Percentiles rank a stretch among this genome's conserved stretches.
Conservation (phyloP, 352 stramenopile species). For the Paralagenidium karlingii region DNA sequence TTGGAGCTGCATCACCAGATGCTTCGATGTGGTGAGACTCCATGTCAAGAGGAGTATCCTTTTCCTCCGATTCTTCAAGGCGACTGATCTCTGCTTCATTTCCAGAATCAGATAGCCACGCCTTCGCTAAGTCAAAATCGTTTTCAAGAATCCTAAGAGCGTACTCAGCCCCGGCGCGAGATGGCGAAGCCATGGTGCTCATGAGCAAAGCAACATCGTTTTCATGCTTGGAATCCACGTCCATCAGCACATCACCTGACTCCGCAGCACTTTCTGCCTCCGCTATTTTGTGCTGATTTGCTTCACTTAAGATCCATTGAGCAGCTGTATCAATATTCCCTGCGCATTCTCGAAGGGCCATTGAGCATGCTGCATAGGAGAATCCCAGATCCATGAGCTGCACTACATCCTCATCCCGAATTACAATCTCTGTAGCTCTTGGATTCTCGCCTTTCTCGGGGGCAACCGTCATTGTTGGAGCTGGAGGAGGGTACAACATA, state of each 20-base stretch:
- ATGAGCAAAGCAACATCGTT: slow-evolving; percentile 62
- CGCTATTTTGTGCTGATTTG: slow-evolving; percentile 58
- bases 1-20: too few relatives aligned
- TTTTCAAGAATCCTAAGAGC: slow-evolving; percentile 49
- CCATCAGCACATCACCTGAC: slow-evolving; percentile 34
- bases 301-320: slow-evolving; percentile 73
- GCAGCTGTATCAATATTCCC: slow-evolving; percentile 62
- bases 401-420: slow-evolving; percentile 73
- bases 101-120: slow-evolving; percentile 40
- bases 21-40: slow-evolving; percentile 34
- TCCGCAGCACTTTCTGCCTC: slow-evolving; percentile 39
- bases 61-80: slow-evolving; percentile 13
- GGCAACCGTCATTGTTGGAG: slow-evolving; percentile 12
- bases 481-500: slow-evolving; percentile 28
- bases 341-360: slow-evolving; percentile 52
- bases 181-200: slow-evolving; percentile 37
- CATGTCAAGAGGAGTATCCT: slow-evolving; percentile 14
- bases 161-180: slow-evolving; percentile 43
- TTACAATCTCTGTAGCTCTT: slow-evolving; percentile 11
- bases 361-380: slow-evolving; percentile 63
- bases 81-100: slow-evolving; percentile 56
- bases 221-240: slow-evolving; percentile 42
- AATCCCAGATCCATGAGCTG: slow-evolving; percentile 85
- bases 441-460: slow-evolving; percentile 1
- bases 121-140: slow-evolving; percentile 44